A percentile compares a stretch with the other conserved stretches of the same genome.
These are phyloP conservation scores for Coelastrella sp. DNA, from an alignment of 139 green algal genomes.

Conservation along the genomic window DNA sequence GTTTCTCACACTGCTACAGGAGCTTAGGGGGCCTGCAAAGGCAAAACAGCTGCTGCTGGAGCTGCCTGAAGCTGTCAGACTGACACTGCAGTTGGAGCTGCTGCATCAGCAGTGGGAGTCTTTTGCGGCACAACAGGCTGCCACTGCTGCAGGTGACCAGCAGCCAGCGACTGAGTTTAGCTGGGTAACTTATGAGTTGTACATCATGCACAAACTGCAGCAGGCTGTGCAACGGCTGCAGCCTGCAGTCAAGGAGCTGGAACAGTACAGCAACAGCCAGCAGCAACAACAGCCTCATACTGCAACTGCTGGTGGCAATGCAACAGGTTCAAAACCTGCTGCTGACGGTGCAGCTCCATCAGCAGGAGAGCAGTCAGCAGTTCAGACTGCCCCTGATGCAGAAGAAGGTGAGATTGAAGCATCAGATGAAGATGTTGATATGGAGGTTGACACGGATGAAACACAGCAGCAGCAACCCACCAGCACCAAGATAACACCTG, in stretches of 20 bases:
- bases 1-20: constrained; percentile 42
- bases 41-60: constrained; percentile 46
- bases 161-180: constrained; percentile 17
- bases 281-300: background rate
- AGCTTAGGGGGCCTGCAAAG: constrained; percentile 28
- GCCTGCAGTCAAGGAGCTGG: constrained; percentile 15
- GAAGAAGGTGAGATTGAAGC: constrained; percentile 30
- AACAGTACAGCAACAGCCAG: background rate
- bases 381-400: too few relatives aligned
- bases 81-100: constrained; percentile 40
- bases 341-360: background rate
- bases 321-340: background rate
- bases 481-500: background rate
- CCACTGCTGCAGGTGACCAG: constrained; percentile 41
- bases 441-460: background rate
- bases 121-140: constrained; percentile 54
- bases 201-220: constrained; percentile 47
- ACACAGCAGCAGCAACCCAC: background rate
- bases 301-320: background rate
- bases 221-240: constrained; percentile 50
- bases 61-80: background rate
- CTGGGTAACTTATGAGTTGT: constrained; percentile 55
- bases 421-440: constrained; percentile 32
- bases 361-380: constrained; percentile 10
- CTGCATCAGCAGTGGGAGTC: constrained; percentile 55